Conservation (phyloP, 163 green algal genomes). For the Scenedesmus sp. region DNA sequence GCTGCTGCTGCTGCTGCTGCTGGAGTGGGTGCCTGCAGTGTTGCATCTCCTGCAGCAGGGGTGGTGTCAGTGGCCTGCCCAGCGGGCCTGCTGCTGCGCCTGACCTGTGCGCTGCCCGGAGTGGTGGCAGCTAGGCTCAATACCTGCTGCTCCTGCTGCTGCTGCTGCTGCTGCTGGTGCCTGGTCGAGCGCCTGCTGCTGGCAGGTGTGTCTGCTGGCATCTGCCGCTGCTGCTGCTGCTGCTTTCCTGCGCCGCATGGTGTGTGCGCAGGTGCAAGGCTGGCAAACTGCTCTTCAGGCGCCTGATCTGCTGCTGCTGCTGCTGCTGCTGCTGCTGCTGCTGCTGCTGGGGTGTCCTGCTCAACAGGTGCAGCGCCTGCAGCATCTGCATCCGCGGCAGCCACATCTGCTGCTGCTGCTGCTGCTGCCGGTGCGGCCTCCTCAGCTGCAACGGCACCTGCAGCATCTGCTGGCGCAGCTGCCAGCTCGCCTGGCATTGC, state of each 20-base stretch:
- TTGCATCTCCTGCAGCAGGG: slow-evolving; percentile 17
- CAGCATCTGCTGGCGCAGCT: background rate
- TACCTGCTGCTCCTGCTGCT: background rate
- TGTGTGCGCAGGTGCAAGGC: background rate
- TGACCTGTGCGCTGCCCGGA: background rate
- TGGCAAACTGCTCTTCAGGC: background rate
- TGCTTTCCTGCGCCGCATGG: background rate
- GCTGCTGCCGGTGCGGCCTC: background rate
- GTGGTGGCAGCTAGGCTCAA: background rate
- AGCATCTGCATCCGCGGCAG: background rate
- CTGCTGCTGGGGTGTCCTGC: background rate
- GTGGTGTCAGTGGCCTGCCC: background rate
- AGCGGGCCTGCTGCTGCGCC: background rate
- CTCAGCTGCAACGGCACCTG: background rate
- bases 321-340: too few relatives aligned
- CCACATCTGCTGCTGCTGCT: background rate
- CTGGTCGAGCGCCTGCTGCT: background rate
- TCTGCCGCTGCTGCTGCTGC: background rate
- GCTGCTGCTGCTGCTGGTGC: background rate
- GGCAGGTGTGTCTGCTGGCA: background rate
- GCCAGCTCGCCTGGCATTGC: too few relatives aligned
- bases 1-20: background rate
- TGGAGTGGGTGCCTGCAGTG: background rate
- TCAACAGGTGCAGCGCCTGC: background rate
- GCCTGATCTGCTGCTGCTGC: background rate